Base-by-base conservation (phyloP, 768 basidiomycete genomes). In the Pleurotus salmoneostramineus region DNA sequence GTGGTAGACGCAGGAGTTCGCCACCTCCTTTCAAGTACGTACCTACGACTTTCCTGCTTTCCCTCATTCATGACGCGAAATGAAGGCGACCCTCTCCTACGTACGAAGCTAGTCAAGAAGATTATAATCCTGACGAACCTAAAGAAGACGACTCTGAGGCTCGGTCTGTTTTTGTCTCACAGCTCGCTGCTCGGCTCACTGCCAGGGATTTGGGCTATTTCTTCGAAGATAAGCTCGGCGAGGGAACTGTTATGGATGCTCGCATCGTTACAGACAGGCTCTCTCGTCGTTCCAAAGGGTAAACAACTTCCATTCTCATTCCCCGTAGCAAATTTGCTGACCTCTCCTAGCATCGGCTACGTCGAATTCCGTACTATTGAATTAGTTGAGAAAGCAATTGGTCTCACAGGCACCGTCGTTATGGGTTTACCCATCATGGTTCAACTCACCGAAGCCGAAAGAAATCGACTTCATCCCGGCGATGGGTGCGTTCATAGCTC, bases 391-490 rank as follows among this genome's bases (percentile, higher is more conserved):
- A 93, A 91, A 70, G 97, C 97, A 37, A 73, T 99, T 62, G 79
- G 82, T 63, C 82, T 98, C 58, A 88, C 89, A 68, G 97, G 97
- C 65, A 97, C 95, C 49, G 87, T 96, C 60, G 95, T 99, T 61
- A 95, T 99, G 93, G 97, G 97, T 66, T 82, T 98, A 56, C 97
- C 97, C 56, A 94, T 99, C 65, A 89, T 92, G 77, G 92, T 99
- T 49, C 94, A 97, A 71, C 84, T 93, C 61, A 98, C 96, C 63
- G 97, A 99, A 79, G 89, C 97, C 44, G 96, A 98, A 78, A 83
- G 94, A 69, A 97, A 94, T 68, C 87, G 84, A 65, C 82, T 87
- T 68, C 92, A 93, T 77, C 83, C 93, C 70, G 92, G 91, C 60
- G 92, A 93, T 67, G 89, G 88, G 92, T 92, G 69, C 64, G 87